Evolutionary conservation across 179 eudicot species (phyloP), one percentile per base, ranked within the genome.

Genomic region (Vitellaria paradoxa): DNA sequence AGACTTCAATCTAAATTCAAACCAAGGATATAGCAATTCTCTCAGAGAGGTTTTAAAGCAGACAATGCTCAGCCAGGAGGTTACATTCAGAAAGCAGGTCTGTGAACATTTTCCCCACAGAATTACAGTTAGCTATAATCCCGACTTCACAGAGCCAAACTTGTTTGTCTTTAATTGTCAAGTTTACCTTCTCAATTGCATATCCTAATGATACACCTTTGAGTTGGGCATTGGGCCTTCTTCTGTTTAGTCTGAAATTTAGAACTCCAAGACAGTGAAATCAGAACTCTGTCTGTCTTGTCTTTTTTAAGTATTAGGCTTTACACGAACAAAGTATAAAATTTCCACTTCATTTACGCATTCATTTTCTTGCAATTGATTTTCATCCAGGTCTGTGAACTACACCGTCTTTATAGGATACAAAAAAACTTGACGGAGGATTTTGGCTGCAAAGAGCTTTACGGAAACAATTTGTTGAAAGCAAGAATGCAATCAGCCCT

Each of bases 381-480:
- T 62, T 73, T 65, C 75, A 23, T 75, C 53, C 80, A 92, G 97
- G 91, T 88, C 72, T 77, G 76, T 74, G 97, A 92, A 81, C 90
- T 87, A 66, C 96, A 91, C 79, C 85, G 80, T 6, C 76, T 91
- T 21, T 84, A 88, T 70, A 50, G 66, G 65, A 70, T 75, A 45
- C 97, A 92, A 76, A 75, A 66, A 81, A 68, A 73, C 65, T 72
- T 83, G 85, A 83, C 83, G 88, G 84, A 82, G 73, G 82, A 84
- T 7, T 75, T 59, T 69, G 67, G 77, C 67, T 69, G 66, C 69
- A 82, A 76, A 80, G 80, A 76, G 79, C 42, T 82, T 26, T 73
- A 81, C 56, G 70, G 73, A 37, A 76, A 52, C 80, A 76, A 75
- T 69, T 71, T 80, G 71, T 70, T 61, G 67, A 77, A 64, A 62